These are phyloP conservation scores for Takashimella tepidaria DNA, from an alignment of 1,284 basidiomycete genomes.

Conservation along the genomic window DNA sequence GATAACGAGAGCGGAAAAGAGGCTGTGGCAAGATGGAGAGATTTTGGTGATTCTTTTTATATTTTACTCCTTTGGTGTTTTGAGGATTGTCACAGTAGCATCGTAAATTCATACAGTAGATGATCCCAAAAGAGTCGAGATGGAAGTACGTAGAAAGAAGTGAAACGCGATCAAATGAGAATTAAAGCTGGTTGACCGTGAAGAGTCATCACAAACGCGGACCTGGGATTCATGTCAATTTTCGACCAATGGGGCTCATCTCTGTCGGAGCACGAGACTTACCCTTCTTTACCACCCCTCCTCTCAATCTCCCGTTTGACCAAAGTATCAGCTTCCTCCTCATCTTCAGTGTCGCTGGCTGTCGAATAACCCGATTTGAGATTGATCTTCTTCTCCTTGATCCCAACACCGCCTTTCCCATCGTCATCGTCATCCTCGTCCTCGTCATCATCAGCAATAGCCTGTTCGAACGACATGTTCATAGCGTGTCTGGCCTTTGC, in stretches of 20 bases:
- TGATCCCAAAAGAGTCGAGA: too few species aligned
- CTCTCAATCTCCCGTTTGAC: slow-evolving; percentile 34
- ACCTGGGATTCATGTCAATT: slow-evolving; percentile 12
- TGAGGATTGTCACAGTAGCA: too few species aligned
- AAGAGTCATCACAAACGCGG: slow-evolving; percentile 39
- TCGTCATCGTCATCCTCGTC: slow-evolving; percentile 13
- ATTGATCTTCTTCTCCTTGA: slow-evolving; percentile 5
- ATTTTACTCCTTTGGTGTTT: too few species aligned
- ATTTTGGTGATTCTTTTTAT: too few species aligned
- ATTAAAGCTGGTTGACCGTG: slow-evolving; percentile 42
- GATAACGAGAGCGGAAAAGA: too few species aligned
- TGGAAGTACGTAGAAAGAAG: too few species aligned
- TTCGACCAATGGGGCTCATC: too few species aligned
- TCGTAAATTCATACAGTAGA: too few species aligned
- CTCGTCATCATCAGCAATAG: slow-evolving; percentile 21
- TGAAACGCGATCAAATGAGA: slow-evolving; percentile 23
- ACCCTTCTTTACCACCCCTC: slow-evolving; percentile 38
- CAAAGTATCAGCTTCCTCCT: slow-evolving; percentile 34
- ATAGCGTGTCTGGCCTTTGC: not conserved
- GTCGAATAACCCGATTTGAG: slow-evolving; percentile 23
- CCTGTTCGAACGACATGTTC: slow-evolving; percentile 11
- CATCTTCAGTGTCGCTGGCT: slow-evolving; percentile 34
- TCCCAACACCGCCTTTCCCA: not conserved
- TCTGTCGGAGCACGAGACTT: too few species aligned
- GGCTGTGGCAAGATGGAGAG: too few species aligned